These are phyloP conservation scores for Naumovozyma castellii DNA, from an alignment of 805 yeast genomes.

Conservation along the genomic window DNA sequence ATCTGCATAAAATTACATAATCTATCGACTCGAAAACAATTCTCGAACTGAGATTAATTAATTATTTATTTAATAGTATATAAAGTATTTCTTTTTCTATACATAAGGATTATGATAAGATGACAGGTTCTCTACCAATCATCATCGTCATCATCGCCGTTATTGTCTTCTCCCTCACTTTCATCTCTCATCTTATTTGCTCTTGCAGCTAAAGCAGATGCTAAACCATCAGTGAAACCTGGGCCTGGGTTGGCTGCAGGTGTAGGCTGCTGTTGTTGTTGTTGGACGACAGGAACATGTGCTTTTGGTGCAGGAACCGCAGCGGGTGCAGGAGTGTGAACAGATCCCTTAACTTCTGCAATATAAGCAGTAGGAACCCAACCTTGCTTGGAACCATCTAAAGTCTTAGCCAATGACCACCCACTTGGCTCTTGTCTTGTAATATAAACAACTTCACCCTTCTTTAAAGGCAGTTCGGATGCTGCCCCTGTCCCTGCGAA, in stretches of 20 bases:
- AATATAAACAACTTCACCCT: slow-evolving; percentile 68
- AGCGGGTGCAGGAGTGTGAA: slow-evolving; percentile 28
- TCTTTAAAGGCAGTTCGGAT: slow-evolving; percentile 66
- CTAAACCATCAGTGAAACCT: slow-evolving; percentile 70
- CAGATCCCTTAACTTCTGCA: slow-evolving; percentile 38
- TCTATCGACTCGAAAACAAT: too few species aligned
- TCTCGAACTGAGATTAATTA: too few species aligned
- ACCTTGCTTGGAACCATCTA: slow-evolving; percentile 74
- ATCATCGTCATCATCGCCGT: slow-evolving; percentile 49
- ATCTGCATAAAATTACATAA: too few species aligned
- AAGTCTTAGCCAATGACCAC: slow-evolving; percentile 83
- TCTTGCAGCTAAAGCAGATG: slow-evolving; percentile 76
- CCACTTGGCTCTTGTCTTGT: slow-evolving; percentile 72
- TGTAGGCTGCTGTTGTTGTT: slow-evolving; percentile 3
- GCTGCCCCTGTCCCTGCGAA: slow-evolving; percentile 81
- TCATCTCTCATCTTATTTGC: slow-evolving; percentile 52
- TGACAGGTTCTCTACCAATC: too few species aligned
- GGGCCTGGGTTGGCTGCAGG: slow-evolving; percentile 20
- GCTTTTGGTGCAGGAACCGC: slow-evolving; percentile 4
- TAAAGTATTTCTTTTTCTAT: background rate
- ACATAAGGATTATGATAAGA: too few species aligned
- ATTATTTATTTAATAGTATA: too few species aligned
- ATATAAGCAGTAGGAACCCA: slow-evolving; percentile 98
- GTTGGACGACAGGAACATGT: slow-evolving; percentile 3
- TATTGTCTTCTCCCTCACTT: slow-evolving; percentile 63